Evolutionary conservation across 2,329 filamentous ascomycete species (phyloP).

Genomic region (Colletotrichum endophyticum): DNA sequence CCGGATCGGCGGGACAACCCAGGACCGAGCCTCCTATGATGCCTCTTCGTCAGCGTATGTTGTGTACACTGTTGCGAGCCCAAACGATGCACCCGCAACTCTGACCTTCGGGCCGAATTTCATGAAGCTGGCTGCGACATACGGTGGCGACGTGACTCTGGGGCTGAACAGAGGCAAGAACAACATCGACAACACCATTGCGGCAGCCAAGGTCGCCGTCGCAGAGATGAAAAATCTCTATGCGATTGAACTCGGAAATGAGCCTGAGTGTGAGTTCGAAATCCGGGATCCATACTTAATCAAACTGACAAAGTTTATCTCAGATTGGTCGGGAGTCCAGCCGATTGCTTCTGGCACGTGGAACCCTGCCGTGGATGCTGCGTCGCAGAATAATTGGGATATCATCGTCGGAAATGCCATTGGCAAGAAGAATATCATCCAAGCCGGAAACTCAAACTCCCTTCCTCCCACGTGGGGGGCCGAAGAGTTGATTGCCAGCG

Average conservation of each 20-base stretch:
- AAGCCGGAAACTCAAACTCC: constrained; percentile 44
- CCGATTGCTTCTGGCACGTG: constrained; percentile 42
- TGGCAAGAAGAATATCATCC: constrained; percentile 37
- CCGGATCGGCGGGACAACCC: constrained; percentile 63
- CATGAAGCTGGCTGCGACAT: constrained; percentile 52
- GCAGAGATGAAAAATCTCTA: constrained; percentile 51
- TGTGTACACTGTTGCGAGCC: constrained; percentile 51
- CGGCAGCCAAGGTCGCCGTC: constrained; percentile 51
- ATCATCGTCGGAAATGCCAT: constrained; percentile 39
- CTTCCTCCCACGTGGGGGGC: constrained; percentile 41
- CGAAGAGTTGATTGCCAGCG: constrained; percentile 39
- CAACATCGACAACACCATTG: constrained; percentile 58
- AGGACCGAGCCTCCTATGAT: constrained; percentile 60
- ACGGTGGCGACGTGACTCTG: constrained; percentile 54
- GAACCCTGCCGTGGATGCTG: constrained; percentile 39
- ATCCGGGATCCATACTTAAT: background rate
- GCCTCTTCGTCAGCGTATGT: constrained; percentile 48
- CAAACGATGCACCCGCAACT: constrained; percentile 50
- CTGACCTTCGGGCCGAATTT: constrained; percentile 59
- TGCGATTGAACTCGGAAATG: constrained; percentile 62
- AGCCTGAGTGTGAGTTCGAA: constrained; percentile 54
- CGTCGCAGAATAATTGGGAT: constrained; percentile 43
- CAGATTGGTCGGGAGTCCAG: constrained; percentile 40
- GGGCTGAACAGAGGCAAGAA: constrained; percentile 60
- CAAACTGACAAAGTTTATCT: background rate